Conservation (phyloP, 2,329 filamentous ascomycete genomes). For the Orbilia brochopaga region DNA sequence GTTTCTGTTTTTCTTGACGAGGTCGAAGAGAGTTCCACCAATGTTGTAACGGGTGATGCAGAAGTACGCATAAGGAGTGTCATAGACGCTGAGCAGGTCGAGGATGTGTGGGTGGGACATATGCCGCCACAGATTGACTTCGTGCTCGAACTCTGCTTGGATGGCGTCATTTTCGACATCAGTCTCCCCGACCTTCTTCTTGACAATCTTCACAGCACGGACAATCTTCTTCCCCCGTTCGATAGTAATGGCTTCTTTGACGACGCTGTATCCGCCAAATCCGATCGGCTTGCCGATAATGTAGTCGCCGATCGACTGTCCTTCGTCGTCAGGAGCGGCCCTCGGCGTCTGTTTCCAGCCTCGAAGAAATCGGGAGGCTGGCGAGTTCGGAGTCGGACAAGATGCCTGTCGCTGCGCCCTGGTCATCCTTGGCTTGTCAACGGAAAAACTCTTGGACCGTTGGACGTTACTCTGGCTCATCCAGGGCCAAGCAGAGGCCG, state of each 20-base stretch:
- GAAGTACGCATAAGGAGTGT: conserved; percentile 72
- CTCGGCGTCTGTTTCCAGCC: conserved; percentile 47
- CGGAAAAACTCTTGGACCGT: conserved; percentile 49
- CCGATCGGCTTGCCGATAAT: conserved; percentile 72
- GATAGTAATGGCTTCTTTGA: conserved; percentile 71
- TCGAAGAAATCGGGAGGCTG: conserved; percentile 43
- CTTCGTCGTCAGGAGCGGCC: conserved; percentile 68
- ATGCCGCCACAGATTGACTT: conserved; percentile 72
- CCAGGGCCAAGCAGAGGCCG: conserved; percentile 41
- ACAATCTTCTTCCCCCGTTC: conserved; percentile 63
- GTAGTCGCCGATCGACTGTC: conserved; percentile 70
- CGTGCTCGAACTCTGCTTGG: conserved; percentile 72
- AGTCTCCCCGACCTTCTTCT: conserved; percentile 64
- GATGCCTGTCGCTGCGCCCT: conserved; percentile 42
- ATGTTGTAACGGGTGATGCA: conserved; percentile 63
- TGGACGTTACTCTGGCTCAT: conserved; percentile 30
- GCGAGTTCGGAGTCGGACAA: conserved; percentile 38
- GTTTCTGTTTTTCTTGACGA: conserved; percentile 65
- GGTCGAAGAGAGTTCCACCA: conserved; percentile 70
- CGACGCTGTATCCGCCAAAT: conserved; percentile 70
- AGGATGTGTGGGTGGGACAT: conserved; percentile 69
- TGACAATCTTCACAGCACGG: conserved; percentile 73
- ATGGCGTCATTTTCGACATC: conserved; percentile 70
- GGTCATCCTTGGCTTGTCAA: conserved; percentile 47
- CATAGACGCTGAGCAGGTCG: conserved; percentile 69